Conservation (phyloP, 202 grass and related monocot species). For the Setaria italica region DNA sequence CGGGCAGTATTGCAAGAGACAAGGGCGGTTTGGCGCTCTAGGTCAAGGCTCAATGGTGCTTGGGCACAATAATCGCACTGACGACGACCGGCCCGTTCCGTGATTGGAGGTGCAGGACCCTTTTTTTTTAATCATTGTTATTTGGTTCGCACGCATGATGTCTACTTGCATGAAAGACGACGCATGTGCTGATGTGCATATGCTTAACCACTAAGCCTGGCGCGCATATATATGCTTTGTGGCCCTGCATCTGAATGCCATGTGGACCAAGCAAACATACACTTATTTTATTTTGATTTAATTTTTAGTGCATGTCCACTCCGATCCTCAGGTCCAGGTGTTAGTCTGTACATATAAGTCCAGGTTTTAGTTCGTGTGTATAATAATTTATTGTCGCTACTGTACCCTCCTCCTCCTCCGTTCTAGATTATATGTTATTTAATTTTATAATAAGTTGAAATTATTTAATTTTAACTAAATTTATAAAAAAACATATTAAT, state of each 20-base stretch:
- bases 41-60: neutral
- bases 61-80: neutral
- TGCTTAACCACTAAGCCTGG: neutral
- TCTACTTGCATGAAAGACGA: neutral
- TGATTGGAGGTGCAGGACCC: neutral
- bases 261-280: no score
- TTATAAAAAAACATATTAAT: no score
- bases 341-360: neutral
- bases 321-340: neutral
- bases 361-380: neutral
- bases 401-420: no score
- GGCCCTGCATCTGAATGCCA: neutral
- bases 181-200: neutral
- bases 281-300: neutral
- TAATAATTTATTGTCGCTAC: no score
- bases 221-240: neutral
- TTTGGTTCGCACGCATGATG: neutral
- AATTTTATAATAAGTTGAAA: no score
- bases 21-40: slow-evolving; percentile 34
- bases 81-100: neutral
- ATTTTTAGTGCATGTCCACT: neutral
- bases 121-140: neutral
- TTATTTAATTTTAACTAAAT: no score
- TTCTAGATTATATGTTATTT: no score
- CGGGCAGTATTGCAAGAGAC: neutral